Evolutionary conservation across 495 filamentous ascomycete species (phyloP), one percentile per base, ranked within the genome.

Genomic region (Podospora didyma): DNA sequence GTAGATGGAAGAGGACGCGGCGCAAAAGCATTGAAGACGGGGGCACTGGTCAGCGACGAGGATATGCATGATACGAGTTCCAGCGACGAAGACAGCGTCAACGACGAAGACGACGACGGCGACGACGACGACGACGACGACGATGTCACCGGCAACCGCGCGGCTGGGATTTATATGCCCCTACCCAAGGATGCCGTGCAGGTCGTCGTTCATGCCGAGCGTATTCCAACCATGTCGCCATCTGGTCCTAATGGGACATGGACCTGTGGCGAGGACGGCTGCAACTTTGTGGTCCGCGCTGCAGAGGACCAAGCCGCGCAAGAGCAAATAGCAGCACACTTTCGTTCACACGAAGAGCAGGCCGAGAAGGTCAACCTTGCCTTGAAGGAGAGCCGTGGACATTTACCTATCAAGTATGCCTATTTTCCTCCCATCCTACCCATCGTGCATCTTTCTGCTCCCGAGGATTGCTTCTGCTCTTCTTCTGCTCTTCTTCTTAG

Each of bases 201-300:
- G 4, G 28, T 80, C 41, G 62, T 77, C 17, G 64, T 79, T 34
- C 62, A 66, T 52, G 65, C 78, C 39, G 76, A 79, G 39, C 72
- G 65, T 47, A 55, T 77, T 48, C 78, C 74, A 19, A 79, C 71
- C 31, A 75, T 65, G 51, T 71, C 64, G 1, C 72, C 72, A 20
- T 74, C 79, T 50, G 79, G 78, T 1, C 82, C 82, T 7, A 77
- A 85, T 46, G 83, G 87, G 46, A 80, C 80, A 1, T 93, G 89
- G 88, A 73, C 72, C 11, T 95, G 90, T 63, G 79, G 81, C 26
- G 79, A 89, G 53, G 81, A 83, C 34, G 87, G 80, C 24, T 95
- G 90, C 67, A 65, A 66, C 24, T 82, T 85, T 53, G 73, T 84
- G 28, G 79, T 90, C 21, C 78, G 82, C 61, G 79, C 75, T 24